Base-by-base conservation (phyloP, 2,329 filamentous ascomycete genomes). In the Lachnellula willkommii region DNA sequence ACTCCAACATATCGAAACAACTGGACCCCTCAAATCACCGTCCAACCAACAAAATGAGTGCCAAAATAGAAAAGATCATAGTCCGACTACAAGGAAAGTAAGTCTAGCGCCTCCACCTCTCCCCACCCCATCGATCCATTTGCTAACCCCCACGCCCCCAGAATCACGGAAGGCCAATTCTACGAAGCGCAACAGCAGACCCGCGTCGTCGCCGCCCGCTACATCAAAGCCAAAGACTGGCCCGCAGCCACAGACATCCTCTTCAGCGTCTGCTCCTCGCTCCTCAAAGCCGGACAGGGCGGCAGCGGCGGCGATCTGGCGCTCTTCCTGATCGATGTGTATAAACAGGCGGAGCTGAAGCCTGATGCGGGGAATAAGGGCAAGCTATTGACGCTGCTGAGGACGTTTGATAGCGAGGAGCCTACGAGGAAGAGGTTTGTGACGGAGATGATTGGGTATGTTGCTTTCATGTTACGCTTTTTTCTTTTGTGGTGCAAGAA, bases 131-230 rank as follows among this genome's bases (percentile, higher is more conserved):
- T 42, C 4, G 3, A 43, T 22, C 20, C 22, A 17, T 45, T 45
- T 17, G 20, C 42, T 45, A 45, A 45, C n/a, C n/a, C 11, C 20
- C 28, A 14, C 5, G 11, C 1, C 46, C 36, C 24, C 66, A 89
- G 90, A 73, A 96, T 96, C 73, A 79, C 84, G 64, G 90, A 95
- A 73, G 93, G 92, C 68, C 87, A 94, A 71, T 96, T 84, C 80
- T 99, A 99, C 77, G 94, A 99, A 81, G 94, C 94, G 56, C 93
- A 97, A 75, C 94, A 99, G 74, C 94, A 99, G 77, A 90, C 96
- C 63, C 90, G 94, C 60, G 92, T 96, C 53, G 93, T 96, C 65
- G 92, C 92, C 59, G 88, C 90, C 40, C 91, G 95, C 56, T 95
- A 99, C 76, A 85, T 93, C 72, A 97, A 97, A 77, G 81, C 87